Conservation (phyloP, 306 rosid genomes). For the Corylus avellana region DNA sequence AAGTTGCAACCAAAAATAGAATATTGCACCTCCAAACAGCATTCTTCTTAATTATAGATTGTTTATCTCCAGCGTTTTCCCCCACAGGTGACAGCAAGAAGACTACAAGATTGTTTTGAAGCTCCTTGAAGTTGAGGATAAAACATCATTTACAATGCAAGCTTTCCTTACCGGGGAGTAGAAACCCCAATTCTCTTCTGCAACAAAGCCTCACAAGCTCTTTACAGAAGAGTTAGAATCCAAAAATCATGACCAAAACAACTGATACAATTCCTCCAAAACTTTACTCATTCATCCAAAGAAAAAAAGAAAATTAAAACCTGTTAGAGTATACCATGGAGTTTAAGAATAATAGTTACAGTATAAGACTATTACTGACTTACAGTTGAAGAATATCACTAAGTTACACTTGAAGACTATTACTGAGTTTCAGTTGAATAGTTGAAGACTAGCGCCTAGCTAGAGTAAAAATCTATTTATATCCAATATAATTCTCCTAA, state of each 20-base stretch:
- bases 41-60: slow-evolving; percentile 27
- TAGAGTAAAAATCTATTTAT: too few relatives aligned
- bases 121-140: slow-evolving; percentile 69
- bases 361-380: too few relatives aligned
- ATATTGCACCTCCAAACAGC: background rate
- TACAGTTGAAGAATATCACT: too few relatives aligned
- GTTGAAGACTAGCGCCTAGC: too few relatives aligned
- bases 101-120: slow-evolving; percentile 70
- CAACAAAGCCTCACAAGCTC: slow-evolving; percentile 28
- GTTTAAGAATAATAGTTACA: too few relatives aligned
- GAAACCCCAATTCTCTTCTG: background rate
- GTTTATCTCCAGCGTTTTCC: slow-evolving; percentile 34
- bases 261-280: too few relatives aligned
- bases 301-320: background rate
- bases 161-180: background rate
- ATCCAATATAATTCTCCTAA: too few relatives aligned
- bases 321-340: too few relatives aligned
- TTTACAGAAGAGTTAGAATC: slow-evolving; percentile 24
- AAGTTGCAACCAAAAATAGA: background rate
- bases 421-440: background rate
- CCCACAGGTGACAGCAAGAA: slow-evolving; percentile 73
- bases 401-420: too few relatives aligned
- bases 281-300: slow-evolving; percentile 12
- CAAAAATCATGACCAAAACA: slow-evolving; percentile 13
- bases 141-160: slow-evolving; percentile 54